phyloP scores from a whole-genome alignment of 2,329 filamentous ascomycete species.

The Venturia carpophila region DNA sequence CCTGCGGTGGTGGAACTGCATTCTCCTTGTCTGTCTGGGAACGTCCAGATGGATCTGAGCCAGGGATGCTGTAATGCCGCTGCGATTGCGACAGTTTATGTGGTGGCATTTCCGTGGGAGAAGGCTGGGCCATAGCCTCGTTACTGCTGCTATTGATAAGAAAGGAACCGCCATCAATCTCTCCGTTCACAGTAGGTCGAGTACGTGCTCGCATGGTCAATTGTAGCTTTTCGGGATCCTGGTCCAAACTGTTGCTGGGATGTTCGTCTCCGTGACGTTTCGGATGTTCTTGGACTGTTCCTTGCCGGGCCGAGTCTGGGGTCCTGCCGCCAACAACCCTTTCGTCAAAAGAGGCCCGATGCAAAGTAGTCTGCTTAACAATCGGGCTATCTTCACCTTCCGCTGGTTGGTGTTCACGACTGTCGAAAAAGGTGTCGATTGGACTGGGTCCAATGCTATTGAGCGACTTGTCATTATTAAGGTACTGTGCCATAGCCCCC shows the following conservation, averaged over 20 bases:
- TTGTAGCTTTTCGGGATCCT: constrained; percentile 21
- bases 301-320: constrained; percentile 8
- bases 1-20: constrained; percentile 21
- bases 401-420: constrained; percentile 14
- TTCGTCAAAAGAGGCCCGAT: neutral
- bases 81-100: neutral
- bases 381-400: neutral
- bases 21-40: neutral
- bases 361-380: neutral
- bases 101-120: constrained; percentile 3
- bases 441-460: constrained; percentile 24
- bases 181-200: constrained; percentile 18
- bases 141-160: constrained; percentile 48
- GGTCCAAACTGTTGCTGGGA: constrained; percentile 21
- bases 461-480: constrained; percentile 33
- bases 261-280: neutral
- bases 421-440: constrained; percentile 17
- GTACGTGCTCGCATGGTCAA: neutral
- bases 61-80: neutral
- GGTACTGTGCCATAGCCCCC: constrained; percentile 79
- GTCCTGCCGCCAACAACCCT: constrained; percentile 7
- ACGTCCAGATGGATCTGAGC: neutral
- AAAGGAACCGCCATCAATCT: constrained; percentile 39
- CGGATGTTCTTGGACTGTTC: constrained; percentile 20
- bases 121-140: constrained; percentile 29